Base-by-base conservation (phyloP, 768 basidiomycete genomes). In the Auriscalpium vulgare region DNA sequence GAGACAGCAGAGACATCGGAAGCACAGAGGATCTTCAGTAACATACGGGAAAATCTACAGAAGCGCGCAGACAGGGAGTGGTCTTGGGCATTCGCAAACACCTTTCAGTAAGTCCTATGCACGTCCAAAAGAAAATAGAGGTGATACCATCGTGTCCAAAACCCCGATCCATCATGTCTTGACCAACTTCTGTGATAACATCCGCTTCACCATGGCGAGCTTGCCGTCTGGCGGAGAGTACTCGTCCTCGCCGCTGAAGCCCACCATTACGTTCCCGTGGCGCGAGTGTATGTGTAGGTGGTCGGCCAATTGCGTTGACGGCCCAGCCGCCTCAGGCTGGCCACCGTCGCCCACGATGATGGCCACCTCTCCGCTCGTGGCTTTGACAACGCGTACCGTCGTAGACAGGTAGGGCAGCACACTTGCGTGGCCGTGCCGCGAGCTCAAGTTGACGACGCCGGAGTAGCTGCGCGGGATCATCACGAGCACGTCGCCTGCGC, bases 401-500 rank as follows among this genome's bases (percentile, higher is more conserved):
- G 57, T n/a, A n/a, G 46, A 53, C 13, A 60, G 59, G 45, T 46
- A 50, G 44, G 57, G 57, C 37, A 60, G 57, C 37, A 55, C 38
- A 14, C 54, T 46, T 19, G 55, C 37, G 43, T 48, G 46, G 29
- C 59, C 59, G 37, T 35, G 50, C 43, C 40, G 53, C 9, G 53
- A 49, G 10, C 57, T 57, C 35, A 60, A 53, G 37, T 59, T 57
- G 45, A 59, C 50, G 34, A 59, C 3, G 35, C 59, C 57, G 38
- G 53, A 50, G 51, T 55, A 60, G 50, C 21, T 59, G 53, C 57
- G 59, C 48, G 59, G 59, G n/a, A 60, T 50, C 38, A 60, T 53
- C 51, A 60, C 50, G 46, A 55, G 40, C 29, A 58, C 43, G 57
- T 54, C 54, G 54, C 59, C 57, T 21, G 21, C 21, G 21, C 21